These are phyloP conservation scores for Phialemonium atrogriseum DNA, from an alignment of 2,329 filamentous ascomycete species.

Conservation along the genomic window DNA sequence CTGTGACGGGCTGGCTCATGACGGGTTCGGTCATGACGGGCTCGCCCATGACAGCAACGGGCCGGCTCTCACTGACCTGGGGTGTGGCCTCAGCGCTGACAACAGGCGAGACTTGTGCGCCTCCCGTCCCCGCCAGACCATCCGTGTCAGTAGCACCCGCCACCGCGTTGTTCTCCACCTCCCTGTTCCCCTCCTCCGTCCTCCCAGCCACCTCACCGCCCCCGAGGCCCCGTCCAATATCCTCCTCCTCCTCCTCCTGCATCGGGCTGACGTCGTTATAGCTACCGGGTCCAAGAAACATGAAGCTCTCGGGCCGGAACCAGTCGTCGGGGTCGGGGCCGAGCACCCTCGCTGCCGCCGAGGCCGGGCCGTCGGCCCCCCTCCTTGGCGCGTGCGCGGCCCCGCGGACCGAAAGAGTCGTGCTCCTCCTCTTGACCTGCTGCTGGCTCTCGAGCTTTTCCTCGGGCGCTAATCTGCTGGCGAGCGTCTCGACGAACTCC, in stretches of 20 bases:
- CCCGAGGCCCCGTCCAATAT: slow-evolving; percentile 13
- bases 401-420: too few relatives aligned
- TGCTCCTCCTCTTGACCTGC: slow-evolving; percentile 31
- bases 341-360: slow-evolving; percentile 3
- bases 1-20: neutral
- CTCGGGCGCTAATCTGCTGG: slow-evolving; percentile 38
- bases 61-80: slow-evolving; percentile 13
- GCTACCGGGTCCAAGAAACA: slow-evolving; percentile 40
- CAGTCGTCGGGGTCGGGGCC: slow-evolving; percentile 26
- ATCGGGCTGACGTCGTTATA: slow-evolving; percentile 38
- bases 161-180: too few relatives aligned
- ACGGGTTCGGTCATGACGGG: slow-evolving; percentile 7
- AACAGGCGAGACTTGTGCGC: slow-evolving; percentile 17
- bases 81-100: slow-evolving; percentile 18
- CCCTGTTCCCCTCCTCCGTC: neutral
- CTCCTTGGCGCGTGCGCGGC: too few relatives aligned
- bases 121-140: too few relatives aligned
- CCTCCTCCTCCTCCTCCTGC: slow-evolving; percentile 30
- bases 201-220: too few relatives aligned
- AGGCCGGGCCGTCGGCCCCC: too few relatives aligned
- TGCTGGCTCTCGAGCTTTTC: slow-evolving; percentile 44
- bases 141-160: too few relatives aligned
- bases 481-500: slow-evolving; percentile 32
- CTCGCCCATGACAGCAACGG: slow-evolving; percentile 5
- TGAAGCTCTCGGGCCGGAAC: slow-evolving; percentile 44